Base-by-base conservation (phyloP, 306 rosid genomes). In the Purshia tridentata region DNA sequence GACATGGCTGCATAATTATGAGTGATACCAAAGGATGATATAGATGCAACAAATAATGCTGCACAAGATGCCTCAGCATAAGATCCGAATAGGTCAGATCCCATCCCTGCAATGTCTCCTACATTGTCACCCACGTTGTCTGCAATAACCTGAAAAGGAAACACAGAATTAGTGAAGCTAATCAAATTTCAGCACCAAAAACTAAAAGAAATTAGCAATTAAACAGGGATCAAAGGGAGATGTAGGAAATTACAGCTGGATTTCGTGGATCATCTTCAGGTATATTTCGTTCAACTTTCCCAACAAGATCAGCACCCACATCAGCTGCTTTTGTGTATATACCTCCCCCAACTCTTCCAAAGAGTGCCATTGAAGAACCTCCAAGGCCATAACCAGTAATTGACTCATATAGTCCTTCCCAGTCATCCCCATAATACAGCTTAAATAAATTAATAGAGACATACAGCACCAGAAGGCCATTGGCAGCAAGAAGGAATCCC, bases 261-360 rank as follows among this genome's bases (percentile, higher is more conserved):
- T 90, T 85, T 76, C 88, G 69, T 1, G 90, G 96, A 82, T 87
- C 92, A 72, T 87, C 96, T 86, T 89, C 92, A 0, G 90, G 96
- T 49, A 89, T 87, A 73, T 87, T 85, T 72, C 76, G 78, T 71
- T 90, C 92, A 52, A 86, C 90, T 53, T 87, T 85, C 7, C 88
- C 89, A 2, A 87, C 92, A 20, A 90, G 96, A 67, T 85, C 92
- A 78, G 92, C 96, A 45, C 96, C 96, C 78, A 87, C 92, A 90
- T 85, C 92, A 58, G 92, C 96, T 46, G 96, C 96, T 84, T 87
- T 89, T 48, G 96, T 89, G 81, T 87, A 89, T 45, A 87, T 85
- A 35, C 92, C 96, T 61, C 92, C 92, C 6, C 92, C 92, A 77
- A 90, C 90, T 79, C 96, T 85, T 72, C 89, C 92, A 51, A 87